Base-by-base conservation (phyloP, 2,329 filamentous ascomycete genomes). In the Albifimbria verrucaria region DNA sequence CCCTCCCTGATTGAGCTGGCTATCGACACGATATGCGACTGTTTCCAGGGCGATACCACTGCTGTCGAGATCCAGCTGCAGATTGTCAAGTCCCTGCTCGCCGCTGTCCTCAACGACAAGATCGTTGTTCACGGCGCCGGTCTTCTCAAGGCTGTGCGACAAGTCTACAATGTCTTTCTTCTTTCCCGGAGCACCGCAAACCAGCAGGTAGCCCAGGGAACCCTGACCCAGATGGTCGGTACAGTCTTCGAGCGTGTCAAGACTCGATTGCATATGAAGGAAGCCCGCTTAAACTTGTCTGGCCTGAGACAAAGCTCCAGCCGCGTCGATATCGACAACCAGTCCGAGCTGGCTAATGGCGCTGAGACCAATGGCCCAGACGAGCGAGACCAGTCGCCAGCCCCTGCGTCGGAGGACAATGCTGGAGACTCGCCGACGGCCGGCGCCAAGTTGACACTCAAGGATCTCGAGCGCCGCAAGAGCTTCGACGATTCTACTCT, bases 1-100 rank as follows among this genome's bases (percentile, higher is more conserved):
- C 70, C 54, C 78, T 92, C 93, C 17, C 79, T 99, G 60, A 99
- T 99, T 67, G 95, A 99, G 74, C 85, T 93, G 59, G 94, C 95
- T 54, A 99, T 99, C 65, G 95, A 99, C 73, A 96, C 94, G 32
- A 99, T 99, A 77, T 99, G 94, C 78, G 93, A 97, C 68, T 99
- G 94, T 71, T 99, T 99, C 68, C 92, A 97, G 68, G 93, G 94
- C 67, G 94, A 99, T 74, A 90, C 90, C 2, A 99, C 95, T 0
- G 87, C 91, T 3, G 82, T 88, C 50, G 93, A 97, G 70, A 88
- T 97, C 47, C 94, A 99, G 72, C 83, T 97, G 63, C 94, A 99
- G 73, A 99, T 99, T 62, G 91, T 99, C 69, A 97, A 99, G 75
- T 97, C 94, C 2, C 78, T 99, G 55, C 78, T 99, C 55, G 92